Conservation (phyloP, 2,329 filamentous ascomycete genomes). For the Beauveria australis region DNA sequence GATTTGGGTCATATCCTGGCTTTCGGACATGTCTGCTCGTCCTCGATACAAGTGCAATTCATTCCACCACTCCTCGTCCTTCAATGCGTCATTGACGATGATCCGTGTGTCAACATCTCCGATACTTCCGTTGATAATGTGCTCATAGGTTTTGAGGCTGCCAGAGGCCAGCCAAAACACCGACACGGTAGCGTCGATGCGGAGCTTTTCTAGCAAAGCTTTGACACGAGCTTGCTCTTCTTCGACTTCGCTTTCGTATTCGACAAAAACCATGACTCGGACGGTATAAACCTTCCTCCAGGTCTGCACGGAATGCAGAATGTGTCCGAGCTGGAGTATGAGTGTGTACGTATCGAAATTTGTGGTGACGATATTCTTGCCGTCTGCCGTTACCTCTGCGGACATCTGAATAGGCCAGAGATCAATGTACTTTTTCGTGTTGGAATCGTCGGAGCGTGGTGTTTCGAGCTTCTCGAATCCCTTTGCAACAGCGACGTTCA, state of each 20-base stretch:
- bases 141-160: slow-evolving; percentile 62
- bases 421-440: slow-evolving; percentile 72
- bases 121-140: slow-evolving; percentile 64
- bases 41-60: slow-evolving; percentile 55
- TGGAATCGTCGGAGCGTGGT: slow-evolving; percentile 48
- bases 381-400: slow-evolving; percentile 64
- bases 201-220: slow-evolving; percentile 67
- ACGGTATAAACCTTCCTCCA: slow-evolving; percentile 69
- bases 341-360: slow-evolving; percentile 86
- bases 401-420: slow-evolving; percentile 94
- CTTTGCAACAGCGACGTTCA: slow-evolving; percentile 79
- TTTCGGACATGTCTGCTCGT: slow-evolving; percentile 29
- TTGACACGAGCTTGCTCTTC: slow-evolving; percentile 68
- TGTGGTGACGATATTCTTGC: slow-evolving; percentile 64
- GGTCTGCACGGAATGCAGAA: slow-evolving; percentile 69
- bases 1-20: slow-evolving; percentile 36
- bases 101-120: slow-evolving; percentile 47
- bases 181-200: slow-evolving; percentile 70
- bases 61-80: slow-evolving; percentile 75
- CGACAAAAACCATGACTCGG: slow-evolving; percentile 78
- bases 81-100: slow-evolving; percentile 57
- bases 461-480: slow-evolving; percentile 72
- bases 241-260: slow-evolving; percentile 76
- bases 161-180: slow-evolving; percentile 79
- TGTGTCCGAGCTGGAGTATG: slow-evolving; percentile 81